A percentile compares a stretch with the other conserved stretches of the same genome.
Evolutionary conservation across 345 rosid genomes (phyloP).

Genomic region (Rhizophora mangle): DNA sequence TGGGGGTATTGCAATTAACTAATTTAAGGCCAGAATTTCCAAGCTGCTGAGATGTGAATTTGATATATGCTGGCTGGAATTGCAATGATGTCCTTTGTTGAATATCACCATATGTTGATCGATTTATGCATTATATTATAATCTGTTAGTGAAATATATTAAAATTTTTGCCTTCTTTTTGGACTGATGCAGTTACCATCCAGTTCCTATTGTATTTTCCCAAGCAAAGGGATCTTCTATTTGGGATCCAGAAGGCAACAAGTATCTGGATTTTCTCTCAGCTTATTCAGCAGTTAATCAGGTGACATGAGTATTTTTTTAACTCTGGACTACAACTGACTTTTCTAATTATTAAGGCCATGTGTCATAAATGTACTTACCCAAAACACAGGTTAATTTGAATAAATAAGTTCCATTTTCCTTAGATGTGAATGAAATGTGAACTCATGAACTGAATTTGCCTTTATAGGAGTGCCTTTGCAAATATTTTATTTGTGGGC

Average conservation of each 20-base stretch:
- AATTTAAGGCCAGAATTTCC: too few relatives aligned
- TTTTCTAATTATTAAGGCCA: too few relatives aligned
- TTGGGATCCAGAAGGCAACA: slow-evolving; percentile 94
- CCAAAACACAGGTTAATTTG: too few relatives aligned
- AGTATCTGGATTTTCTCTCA: slow-evolving; percentile 85
- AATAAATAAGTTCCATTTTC: background rate
- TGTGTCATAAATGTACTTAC: too few relatives aligned
- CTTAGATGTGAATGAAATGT: background rate
- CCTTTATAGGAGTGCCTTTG: too few relatives aligned
- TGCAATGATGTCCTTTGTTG: background rate
- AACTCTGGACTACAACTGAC: too few relatives aligned
- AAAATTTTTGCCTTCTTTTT: background rate
- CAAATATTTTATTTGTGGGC: background rate
- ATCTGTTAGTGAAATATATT: background rate
- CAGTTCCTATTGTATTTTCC: slow-evolving; percentile 90
- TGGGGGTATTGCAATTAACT: too few relatives aligned
- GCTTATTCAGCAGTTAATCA: slow-evolving; percentile 97
- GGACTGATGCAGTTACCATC: slow-evolving; percentile 72
- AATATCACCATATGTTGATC: background rate
- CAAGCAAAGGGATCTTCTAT: slow-evolving; percentile 77
- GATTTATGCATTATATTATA: background rate
- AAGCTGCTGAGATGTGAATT: too few relatives aligned
- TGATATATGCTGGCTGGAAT: too few relatives aligned
- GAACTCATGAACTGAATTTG: background rate
- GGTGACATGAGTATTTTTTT: slow-evolving; percentile 31